A percentile compares a stretch with the other conserved stretches of the same genome.
Conservation (phyloP, 768 basidiomycete genomes). For the Gautieria morchelliformis region DNA sequence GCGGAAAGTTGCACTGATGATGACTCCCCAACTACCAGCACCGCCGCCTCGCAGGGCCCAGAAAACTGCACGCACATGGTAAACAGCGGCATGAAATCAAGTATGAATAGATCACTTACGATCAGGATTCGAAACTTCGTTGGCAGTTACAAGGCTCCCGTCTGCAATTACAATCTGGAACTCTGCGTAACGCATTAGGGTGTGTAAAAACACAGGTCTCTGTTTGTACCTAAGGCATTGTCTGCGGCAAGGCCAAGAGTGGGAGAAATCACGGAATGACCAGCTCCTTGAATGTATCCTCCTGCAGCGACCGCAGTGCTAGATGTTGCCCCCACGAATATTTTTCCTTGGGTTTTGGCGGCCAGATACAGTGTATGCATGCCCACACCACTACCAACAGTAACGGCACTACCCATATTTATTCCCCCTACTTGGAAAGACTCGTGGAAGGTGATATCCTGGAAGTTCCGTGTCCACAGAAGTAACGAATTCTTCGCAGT, state of each 20-base stretch:
- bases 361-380: conserved; percentile 15
- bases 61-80: neutral
- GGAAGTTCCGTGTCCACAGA: conserved; percentile 31
- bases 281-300: conserved; percentile 26
- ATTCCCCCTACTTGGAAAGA: conserved; percentile 11
- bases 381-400: conserved; percentile 21
- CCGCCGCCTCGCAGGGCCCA: conserved; percentile 6
- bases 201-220: neutral
- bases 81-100: neutral
- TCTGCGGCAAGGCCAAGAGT: conserved; percentile 20
- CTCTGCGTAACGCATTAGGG: conserved; percentile 9
- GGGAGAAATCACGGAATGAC: conserved; percentile 21
- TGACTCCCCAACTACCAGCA: conserved; percentile 29
- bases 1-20: conserved; percentile 25
- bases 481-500: conserved; percentile 31
- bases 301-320: conserved; percentile 21
- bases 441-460: conserved; percentile 24
- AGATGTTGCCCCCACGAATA: conserved; percentile 19
- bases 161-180: conserved; percentile 23
- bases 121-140: conserved; percentile 18
- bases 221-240: conserved; percentile 12
- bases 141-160: conserved; percentile 18
- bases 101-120: conserved; percentile 10
- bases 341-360: conserved; percentile 15
- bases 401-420: conserved; percentile 20